Evolutionary conservation across 371 early-diverging fungal genomes (phyloP).

Genomic region (Mucor sp.): DNA sequence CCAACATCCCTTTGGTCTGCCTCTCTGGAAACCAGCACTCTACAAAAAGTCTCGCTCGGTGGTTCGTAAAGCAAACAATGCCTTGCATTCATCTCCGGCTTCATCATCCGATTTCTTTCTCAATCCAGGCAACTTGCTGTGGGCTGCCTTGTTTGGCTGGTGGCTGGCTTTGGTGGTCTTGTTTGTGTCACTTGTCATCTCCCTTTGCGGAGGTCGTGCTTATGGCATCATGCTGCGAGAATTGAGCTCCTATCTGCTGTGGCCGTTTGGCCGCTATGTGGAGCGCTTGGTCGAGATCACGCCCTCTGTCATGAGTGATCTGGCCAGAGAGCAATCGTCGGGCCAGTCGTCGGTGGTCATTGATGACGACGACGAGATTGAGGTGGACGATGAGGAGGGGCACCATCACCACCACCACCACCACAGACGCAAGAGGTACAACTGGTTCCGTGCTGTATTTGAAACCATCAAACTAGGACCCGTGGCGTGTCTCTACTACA

Average conservation of each 20-base stretch:
- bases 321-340: slow-evolving; percentile 13
- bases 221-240: slow-evolving; percentile 70
- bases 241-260: slow-evolving; percentile 78
- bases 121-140: slow-evolving; percentile 86
- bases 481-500: slow-evolving; percentile 67
- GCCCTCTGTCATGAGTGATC: slow-evolving; percentile 22
- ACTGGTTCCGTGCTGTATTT: slow-evolving; percentile 16
- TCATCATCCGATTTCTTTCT: slow-evolving; percentile 66
- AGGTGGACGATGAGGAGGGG: slow-evolving; percentile 19
- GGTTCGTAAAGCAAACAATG: slow-evolving; percentile 76
- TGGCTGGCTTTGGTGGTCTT: slow-evolving; percentile 78
- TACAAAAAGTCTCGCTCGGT: slow-evolving; percentile 94
- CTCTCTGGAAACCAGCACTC: slow-evolving; percentile 96
- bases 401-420: slow-evolving; percentile 4
- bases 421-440: slow-evolving; percentile 17
- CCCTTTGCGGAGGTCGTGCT: slow-evolving; percentile 54
- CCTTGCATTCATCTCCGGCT: slow-evolving; percentile 82
- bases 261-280: slow-evolving; percentile 96
- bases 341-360: slow-evolving; percentile 10
- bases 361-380: slow-evolving; percentile 22
- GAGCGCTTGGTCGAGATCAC: slow-evolving; percentile 50
- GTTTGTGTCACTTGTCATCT: slow-evolving; percentile 55
- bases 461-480: slow-evolving; percentile 51
- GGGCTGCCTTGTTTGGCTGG: slow-evolving; percentile 91
- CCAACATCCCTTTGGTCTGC: slow-evolving; percentile 94